Evolutionary conservation across 1,284 basidiomycete species (phyloP).

Genomic region (Heterobasidion annosum): DNA sequence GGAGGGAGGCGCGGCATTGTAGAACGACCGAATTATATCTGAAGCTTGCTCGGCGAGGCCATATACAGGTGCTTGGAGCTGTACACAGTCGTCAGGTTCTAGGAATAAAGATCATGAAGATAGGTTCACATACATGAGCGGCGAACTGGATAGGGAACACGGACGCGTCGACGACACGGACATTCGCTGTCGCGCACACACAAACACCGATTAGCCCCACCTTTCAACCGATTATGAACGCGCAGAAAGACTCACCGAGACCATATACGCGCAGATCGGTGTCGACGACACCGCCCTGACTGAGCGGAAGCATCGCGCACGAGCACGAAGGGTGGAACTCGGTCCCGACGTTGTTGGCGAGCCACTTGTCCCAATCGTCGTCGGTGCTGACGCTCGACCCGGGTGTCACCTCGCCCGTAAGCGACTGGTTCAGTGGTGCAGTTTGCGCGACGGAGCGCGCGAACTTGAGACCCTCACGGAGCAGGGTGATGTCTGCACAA

Average conservation of each 20-base stretch:
- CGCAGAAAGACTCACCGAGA: slow-evolving; percentile 17
- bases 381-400: slow-evolving; percentile 30
- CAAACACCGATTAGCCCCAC: not conserved
- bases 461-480: slow-evolving; percentile 50
- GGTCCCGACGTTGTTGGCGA: slow-evolving; percentile 28
- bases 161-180: slow-evolving; percentile 43
- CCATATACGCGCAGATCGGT: slow-evolving; percentile 57
- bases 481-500: slow-evolving; percentile 35
- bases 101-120: slow-evolving; percentile 10
- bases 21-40: slow-evolving; percentile 43
- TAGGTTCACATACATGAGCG: slow-evolving; percentile 30
- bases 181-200: slow-evolving; percentile 24
- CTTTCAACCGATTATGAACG: not conserved
- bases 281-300: slow-evolving; percentile 59
- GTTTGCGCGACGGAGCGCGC: slow-evolving; percentile 34
- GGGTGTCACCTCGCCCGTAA: slow-evolving; percentile 28
- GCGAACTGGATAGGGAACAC: slow-evolving; percentile 46
- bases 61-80: slow-evolving; percentile 52
- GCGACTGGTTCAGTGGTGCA: slow-evolving; percentile 25
- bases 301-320: slow-evolving; percentile 54
- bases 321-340: slow-evolving; percentile 53
- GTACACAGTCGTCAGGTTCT: slow-evolving; percentile 11
- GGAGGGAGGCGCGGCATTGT: slow-evolving; percentile 22
- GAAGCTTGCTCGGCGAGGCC: slow-evolving; percentile 66
- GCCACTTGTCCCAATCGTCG: slow-evolving; percentile 38